Evolutionary conservation across 805 yeast species (phyloP), one percentile per base, ranked within the genome.

Genomic region (Henningerozyma blattae): DNA sequence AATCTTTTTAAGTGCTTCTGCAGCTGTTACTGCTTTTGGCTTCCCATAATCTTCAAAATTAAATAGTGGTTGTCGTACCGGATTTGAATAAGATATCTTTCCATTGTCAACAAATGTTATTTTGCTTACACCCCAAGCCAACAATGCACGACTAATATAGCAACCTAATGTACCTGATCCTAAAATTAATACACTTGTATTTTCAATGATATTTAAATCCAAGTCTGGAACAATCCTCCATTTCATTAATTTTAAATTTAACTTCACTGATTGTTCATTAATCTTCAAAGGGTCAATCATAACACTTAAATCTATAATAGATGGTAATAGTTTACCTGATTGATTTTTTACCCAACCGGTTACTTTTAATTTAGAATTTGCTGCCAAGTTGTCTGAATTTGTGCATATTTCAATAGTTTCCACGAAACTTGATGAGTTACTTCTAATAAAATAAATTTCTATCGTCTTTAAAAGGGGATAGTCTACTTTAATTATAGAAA

Each of bases 91-190:
- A 3, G 96, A 85, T 0, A 93, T 85, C 17, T 70, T 64, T 3
- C 96, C 94, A 53, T 73, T 84, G 54, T 91, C 99, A 3, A 91
- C 89, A 56, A 91, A 76, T 0, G 95, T 80, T 15, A 91, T 77
- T 24, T 74, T 64, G 30, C 84, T 62, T 1, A 87, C 87, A 3
- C 98, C 98, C 98, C 98, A 91, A 1, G 94, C 97, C 54, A 91
- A 53, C 19, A 91, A 58, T 0, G 82, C 79, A 35, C 99, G 65
- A 0, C 93, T 70, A 5, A 91, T 89, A 48, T 89, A 89, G 38
- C 93, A 79, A 0, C 98, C 99, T 6, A 93, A 64, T 3, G 99
- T 91, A 5, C 99, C 99, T 0, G 97, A 82, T 0, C 99, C 99
- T n/a, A 91, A 65, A 13, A 91, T 60, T 28, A 91, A 57, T 26